Conservation (phyloP, 257 asterid species). For the Nyctanthes arbortristis region DNA sequence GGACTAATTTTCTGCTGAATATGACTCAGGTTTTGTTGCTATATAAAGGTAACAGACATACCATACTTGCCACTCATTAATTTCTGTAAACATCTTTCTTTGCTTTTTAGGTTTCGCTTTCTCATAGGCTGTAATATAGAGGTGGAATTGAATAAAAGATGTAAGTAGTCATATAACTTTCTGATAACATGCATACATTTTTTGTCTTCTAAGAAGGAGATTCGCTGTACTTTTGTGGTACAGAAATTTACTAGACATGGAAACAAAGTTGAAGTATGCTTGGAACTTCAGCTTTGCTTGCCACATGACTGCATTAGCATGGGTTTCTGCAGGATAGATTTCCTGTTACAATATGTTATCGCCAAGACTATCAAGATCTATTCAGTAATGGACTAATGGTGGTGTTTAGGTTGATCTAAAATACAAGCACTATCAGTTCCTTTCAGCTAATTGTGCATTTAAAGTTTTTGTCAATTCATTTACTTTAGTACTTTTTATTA, state of each 20-base stretch:
- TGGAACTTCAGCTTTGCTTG: background rate
- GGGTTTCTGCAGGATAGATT: background rate
- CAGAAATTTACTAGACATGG: background rate
- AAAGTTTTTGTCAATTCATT: background rate
- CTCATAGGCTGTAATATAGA: slow-evolving; percentile 8
- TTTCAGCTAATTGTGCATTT: background rate
- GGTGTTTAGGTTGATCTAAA: background rate
- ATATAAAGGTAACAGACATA: background rate
- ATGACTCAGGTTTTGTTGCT: background rate
- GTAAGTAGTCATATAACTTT: background rate
- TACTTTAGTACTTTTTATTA: background rate
- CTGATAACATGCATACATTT: slow-evolving; percentile 2
- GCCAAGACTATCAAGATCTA: background rate
- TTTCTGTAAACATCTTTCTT: background rate
- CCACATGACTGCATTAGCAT: background rate
- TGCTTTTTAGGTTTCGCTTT: background rate
- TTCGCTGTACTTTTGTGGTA: background rate
- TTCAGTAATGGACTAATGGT: background rate
- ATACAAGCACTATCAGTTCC: background rate
- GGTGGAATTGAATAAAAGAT: slow-evolving; percentile 5
- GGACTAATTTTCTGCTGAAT: slow-evolving; percentile 5
- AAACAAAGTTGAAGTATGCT: background rate
- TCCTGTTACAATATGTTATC: background rate
- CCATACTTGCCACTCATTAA: background rate
- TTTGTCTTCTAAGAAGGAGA: background rate